Conservation (phyloP, 2,329 filamentous ascomycete species). For the Corynespora cassiicola region DNA sequence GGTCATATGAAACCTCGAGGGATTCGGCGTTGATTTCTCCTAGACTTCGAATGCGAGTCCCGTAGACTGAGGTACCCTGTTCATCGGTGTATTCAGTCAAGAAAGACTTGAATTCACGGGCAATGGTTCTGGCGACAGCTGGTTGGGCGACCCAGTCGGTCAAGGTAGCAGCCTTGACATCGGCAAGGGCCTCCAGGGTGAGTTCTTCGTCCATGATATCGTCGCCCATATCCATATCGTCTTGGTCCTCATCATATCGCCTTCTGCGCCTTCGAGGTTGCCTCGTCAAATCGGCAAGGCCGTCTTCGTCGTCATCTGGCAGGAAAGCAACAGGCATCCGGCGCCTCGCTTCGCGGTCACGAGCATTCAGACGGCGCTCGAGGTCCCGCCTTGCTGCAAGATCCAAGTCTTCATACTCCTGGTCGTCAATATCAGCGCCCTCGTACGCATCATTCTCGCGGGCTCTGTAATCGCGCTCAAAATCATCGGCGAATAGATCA, state of each 20-base stretch:
- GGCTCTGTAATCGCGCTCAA: slow-evolving; percentile 66
- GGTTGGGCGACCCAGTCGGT: slow-evolving; percentile 95
- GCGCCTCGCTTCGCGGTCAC: slow-evolving; percentile 73
- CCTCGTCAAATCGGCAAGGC: slow-evolving; percentile 80
- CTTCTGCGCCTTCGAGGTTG: slow-evolving; percentile 86
- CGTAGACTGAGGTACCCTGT: slow-evolving; percentile 89
- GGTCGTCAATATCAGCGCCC: slow-evolving; percentile 76
- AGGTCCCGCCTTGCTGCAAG: slow-evolving; percentile 71
- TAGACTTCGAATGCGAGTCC: slow-evolving; percentile 90
- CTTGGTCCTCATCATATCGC: slow-evolving; percentile 91
- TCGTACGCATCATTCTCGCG: slow-evolving; percentile 68
- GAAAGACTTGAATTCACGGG: slow-evolving; percentile 96
- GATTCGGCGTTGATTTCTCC: slow-evolving; percentile 97
- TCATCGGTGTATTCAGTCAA: slow-evolving; percentile 94
- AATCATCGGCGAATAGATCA: slow-evolving; percentile 74
- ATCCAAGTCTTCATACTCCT: slow-evolving; percentile 76
- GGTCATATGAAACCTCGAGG: slow-evolving; percentile 93
- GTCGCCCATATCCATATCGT: slow-evolving; percentile 85
- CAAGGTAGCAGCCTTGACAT: slow-evolving; percentile 91
- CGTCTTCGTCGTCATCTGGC: slow-evolving; percentile 83
- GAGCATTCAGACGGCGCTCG: slow-evolving; percentile 74
- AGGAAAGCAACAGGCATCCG: slow-evolving; percentile 76
- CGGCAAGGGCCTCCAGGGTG: slow-evolving; percentile 86
- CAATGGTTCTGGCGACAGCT: slow-evolving; percentile 89
- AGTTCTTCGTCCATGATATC: slow-evolving; percentile 97